Percentiles rank a stretch among this genome's conserved stretches.
Conservation (phyloP, 139 green algal genomes). For the Dunaliella primolecta region DNA sequence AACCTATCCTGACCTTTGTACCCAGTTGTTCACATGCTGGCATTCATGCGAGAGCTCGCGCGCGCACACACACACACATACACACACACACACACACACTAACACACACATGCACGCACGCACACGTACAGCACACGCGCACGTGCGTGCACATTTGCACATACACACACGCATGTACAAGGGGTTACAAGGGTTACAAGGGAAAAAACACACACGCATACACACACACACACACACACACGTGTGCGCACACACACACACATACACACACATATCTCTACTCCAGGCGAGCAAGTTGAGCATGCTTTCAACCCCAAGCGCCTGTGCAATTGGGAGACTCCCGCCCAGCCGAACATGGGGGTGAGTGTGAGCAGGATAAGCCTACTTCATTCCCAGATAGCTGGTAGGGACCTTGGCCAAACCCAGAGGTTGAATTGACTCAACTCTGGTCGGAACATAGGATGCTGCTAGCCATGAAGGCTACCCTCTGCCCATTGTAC, state of each 20-base stretch:
- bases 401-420: neutral
- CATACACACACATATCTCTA: neutral
- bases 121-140: neutral
- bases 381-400: neutral
- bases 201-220: neutral
- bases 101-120: neutral
- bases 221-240: neutral
- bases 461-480: neutral
- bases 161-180: neutral
- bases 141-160: neutral
- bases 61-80: neutral
- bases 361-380: neutral
- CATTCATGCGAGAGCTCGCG: neutral
- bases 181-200: too few relatives aligned
- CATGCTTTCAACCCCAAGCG: conserved; percentile 24
- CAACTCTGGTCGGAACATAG: neutral
- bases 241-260: neutral
- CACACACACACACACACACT: neutral
- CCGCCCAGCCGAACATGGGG: neutral
- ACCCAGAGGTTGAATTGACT: neutral
- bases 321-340: conserved; percentile 27
- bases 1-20: neutral
- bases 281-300: conserved; percentile 29
- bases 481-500: too few relatives aligned
- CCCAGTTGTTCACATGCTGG: neutral